Evolutionary conservation across 495 filamentous ascomycete genomes (phyloP).

Genomic region (Penicillium paxilli): DNA sequence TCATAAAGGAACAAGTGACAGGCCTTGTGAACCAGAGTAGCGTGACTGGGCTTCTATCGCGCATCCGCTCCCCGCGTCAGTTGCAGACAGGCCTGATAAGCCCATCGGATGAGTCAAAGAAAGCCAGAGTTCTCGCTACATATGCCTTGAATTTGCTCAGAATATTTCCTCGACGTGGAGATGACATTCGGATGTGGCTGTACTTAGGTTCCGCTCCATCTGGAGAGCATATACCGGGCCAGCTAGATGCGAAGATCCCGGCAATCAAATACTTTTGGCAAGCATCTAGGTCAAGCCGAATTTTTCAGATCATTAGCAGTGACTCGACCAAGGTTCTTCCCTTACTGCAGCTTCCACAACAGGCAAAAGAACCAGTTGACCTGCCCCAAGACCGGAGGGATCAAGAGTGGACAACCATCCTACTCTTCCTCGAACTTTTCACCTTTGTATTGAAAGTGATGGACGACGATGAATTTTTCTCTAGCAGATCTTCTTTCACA

Average conservation of each 20-base stretch:
- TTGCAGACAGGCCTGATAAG: slow-evolving; percentile 26
- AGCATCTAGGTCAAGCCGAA: slow-evolving; percentile 62
- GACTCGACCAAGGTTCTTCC: slow-evolving; percentile 58
- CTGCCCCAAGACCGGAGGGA: slow-evolving; percentile 41
- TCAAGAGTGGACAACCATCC: slow-evolving; percentile 83
- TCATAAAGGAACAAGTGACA: slow-evolving; percentile 59
- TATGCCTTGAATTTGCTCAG: slow-evolving; percentile 85
- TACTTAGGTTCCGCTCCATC: slow-evolving; percentile 74
- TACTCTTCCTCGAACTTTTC: slow-evolving; percentile 93
- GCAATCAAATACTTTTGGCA: slow-evolving; percentile 91
- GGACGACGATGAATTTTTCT: slow-evolving; percentile 76
- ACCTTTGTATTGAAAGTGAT: slow-evolving; percentile 87
- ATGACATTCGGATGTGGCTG: slow-evolving; percentile 95
- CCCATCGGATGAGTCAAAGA: slow-evolving; percentile 42
- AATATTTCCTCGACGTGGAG: slow-evolving; percentile 78
- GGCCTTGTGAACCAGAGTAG: slow-evolving; percentile 66
- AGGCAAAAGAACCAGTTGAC: slow-evolving; percentile 16
- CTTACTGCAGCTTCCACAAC: slow-evolving; percentile 48
- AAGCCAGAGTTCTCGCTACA: slow-evolving; percentile 75
- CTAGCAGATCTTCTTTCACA: slow-evolving; percentile 39
- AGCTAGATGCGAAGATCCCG: slow-evolving; percentile 51
- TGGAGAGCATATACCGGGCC: slow-evolving; percentile 30
- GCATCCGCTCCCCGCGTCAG: slow-evolving; percentile 32
- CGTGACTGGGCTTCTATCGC: slow-evolving; percentile 58
- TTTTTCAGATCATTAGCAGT: slow-evolving; percentile 64